Percentiles rank a stretch among this genome's conserved stretches.
These are phyloP conservation scores for Eutrema heterophyllum DNA, from an alignment of 345 rosid species.

Conservation along the genomic window DNA sequence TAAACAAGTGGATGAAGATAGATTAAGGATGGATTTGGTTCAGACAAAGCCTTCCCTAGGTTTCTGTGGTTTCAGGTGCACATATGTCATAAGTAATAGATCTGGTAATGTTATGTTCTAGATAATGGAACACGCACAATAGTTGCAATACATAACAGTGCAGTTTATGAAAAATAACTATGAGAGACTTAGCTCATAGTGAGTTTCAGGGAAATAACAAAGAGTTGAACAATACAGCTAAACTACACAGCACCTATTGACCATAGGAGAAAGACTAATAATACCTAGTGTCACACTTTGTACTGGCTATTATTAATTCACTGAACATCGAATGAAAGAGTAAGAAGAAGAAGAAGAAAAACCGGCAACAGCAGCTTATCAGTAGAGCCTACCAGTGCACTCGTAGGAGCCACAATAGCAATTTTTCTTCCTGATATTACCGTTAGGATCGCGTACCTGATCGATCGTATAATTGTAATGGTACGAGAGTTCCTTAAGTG, in stretches of 20 bases:
- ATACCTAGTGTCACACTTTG: not conserved
- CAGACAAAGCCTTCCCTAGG: not conserved
- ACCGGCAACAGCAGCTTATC: constrained; percentile 9
- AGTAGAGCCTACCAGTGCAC: constrained; percentile 78
- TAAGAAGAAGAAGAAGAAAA: not conserved
- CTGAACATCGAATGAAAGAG: not conserved
- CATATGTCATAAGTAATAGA: not conserved
- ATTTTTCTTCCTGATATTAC: constrained; percentile 61
- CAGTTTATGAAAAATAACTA: not conserved
- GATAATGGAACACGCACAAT: not conserved
- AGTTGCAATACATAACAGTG: not conserved
- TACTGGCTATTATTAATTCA: not conserved
- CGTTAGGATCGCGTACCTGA: constrained; percentile 59
- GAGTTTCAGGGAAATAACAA: not conserved
- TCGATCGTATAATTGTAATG: constrained; percentile 65
- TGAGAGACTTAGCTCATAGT: not conserved
- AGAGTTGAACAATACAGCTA: not conserved
- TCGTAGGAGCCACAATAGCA: constrained; percentile 72
- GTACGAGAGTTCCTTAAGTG: constrained; percentile 68
- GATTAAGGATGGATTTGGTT: not conserved
- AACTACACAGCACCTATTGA: not conserved
- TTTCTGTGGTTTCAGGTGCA: not conserved
- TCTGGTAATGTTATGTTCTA: not conserved
- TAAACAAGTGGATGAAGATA: not conserved
- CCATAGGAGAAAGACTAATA: not conserved